Base-by-base conservation (phyloP, 169 alveolate genomes). In the Eimeria necatrix region DNA sequence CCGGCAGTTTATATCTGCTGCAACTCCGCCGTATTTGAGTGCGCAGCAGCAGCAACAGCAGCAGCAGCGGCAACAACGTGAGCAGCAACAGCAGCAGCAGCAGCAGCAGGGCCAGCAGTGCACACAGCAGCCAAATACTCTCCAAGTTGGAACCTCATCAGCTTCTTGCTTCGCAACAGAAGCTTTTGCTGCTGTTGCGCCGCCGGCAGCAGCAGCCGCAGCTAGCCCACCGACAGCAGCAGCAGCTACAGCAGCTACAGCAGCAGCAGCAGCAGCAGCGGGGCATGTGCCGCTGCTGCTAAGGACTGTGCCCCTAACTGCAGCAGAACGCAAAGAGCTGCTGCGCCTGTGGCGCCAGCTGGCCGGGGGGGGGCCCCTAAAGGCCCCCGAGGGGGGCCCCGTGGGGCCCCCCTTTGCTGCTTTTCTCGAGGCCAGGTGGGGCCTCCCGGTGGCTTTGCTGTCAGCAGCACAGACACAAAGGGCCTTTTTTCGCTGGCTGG, bases 401-500 rank as follows among this genome's bases (percentile, higher is more conserved):
- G 14, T 24, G 64, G 91, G 91, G 22, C 91, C 91, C 51, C 22
- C 89, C 26, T 76, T 84, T 32, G 91, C 59, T 2, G 91, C 60
- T 4, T 32, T 84, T 9, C n/a, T 84, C 56, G 91, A 84, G 59
- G 91, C 78, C 14, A 49, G 91, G 76, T 84, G 91, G 91, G 78
- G 91, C 76, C 52, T 84, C 46, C 91, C 91, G 53, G 76, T 20
- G n/a, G 52, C 91, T 6, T 24, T 84, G 76, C 49, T 84, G 5
- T 48, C 91, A 26, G 91, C 91, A 24, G 76, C 41, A 9, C 71
- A 56, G 32, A 84, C 91, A 1, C 91, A 84, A 9, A 32, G 60
- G 59, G 76, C 41, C 60, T 84, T 59, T 41, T 49, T 84, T 41
- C 78, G 73, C 73, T 84, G 91, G 91, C 91, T 84, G 14, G 24